phyloP scores from a whole-genome alignment of 1,139 yeast genomes.

The Hanseniaspora sp. region DNA sequence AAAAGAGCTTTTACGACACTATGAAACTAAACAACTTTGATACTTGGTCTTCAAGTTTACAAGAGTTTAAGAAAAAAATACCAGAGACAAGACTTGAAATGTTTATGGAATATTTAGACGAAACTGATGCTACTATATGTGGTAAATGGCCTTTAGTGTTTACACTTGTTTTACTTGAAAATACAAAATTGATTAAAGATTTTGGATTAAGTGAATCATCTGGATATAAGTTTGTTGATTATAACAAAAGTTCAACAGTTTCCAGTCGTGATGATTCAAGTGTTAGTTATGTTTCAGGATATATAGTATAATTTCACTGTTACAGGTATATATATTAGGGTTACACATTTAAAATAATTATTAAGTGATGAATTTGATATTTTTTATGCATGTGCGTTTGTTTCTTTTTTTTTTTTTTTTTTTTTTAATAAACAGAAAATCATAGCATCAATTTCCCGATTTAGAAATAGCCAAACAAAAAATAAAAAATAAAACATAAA shows the following conservation, averaged over 20 bases:
- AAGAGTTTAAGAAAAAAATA: conserved; percentile 34
- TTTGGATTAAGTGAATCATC: conserved; percentile 22
- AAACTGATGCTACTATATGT: conserved; percentile 82
- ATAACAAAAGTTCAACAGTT: conserved; percentile 64
- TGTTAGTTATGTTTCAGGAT: conserved; percentile 86
- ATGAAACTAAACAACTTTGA: neutral
- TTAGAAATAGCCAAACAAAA: too few species aligned
- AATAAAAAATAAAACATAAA: too few species aligned
- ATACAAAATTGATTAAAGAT: conserved; percentile 23
- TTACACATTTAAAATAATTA: too few species aligned
- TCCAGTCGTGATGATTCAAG: conserved; percentile 49
- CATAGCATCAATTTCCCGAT: too few species aligned
- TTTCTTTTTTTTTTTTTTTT: neutral
- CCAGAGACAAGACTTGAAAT: conserved; percentile 29
- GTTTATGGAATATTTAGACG: conserved; percentile 59
- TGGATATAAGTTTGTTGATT: conserved; percentile 62
- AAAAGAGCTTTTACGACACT: neutral
- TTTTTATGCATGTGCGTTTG: neutral
- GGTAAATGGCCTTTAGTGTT: conserved; percentile 78
- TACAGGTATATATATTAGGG: neutral
- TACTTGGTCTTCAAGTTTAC: neutral
- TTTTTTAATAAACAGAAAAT: neutral
- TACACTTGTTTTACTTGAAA: conserved; percentile 42
- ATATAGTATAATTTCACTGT: conserved; percentile 1
- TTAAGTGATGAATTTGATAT: too few species aligned